Conservation (phyloP, 768 basidiomycete genomes). For the Hygrophorus russula region DNA sequence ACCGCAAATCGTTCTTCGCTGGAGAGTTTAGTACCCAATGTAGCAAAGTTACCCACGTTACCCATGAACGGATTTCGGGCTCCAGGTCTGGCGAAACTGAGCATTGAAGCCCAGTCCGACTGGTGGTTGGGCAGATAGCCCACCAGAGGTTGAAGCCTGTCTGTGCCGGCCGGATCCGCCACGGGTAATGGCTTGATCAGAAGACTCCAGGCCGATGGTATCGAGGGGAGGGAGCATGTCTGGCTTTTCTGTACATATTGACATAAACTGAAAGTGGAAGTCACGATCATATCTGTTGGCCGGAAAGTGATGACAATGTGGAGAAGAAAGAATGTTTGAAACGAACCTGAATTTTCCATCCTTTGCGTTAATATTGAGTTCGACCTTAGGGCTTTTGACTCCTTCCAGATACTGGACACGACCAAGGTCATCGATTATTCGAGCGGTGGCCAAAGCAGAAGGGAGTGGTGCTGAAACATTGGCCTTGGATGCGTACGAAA, state of each 20-base stretch:
- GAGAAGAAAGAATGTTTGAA: neutral
- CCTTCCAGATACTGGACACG: slow-evolving; percentile 75
- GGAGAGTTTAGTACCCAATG: slow-evolving; percentile 42
- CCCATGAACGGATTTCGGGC: slow-evolving; percentile 25
- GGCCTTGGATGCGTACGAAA: slow-evolving; percentile 39
- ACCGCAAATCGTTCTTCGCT: slow-evolving; percentile 61
- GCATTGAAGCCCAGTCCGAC: slow-evolving; percentile 27
- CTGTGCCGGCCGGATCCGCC: slow-evolving; percentile 57
- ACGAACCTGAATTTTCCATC: slow-evolving; percentile 81
- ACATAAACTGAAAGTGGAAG: slow-evolving; percentile 96
- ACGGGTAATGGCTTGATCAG: slow-evolving; percentile 49
- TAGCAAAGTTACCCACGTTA: slow-evolving; percentile 57
- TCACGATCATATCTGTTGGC: slow-evolving; percentile 81
- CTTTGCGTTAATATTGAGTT: slow-evolving; percentile 75
- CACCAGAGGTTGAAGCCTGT: slow-evolving; percentile 30
- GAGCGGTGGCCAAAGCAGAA: slow-evolving; percentile 70
- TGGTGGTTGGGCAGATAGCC: slow-evolving; percentile 27
- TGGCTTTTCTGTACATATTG: slow-evolving; percentile 89
- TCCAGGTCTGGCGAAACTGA: slow-evolving; percentile 34
- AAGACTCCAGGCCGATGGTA: slow-evolving; percentile 82
- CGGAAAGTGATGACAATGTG: neutral
- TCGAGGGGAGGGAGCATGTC: slow-evolving; percentile 82
- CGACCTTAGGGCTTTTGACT: slow-evolving; percentile 69
- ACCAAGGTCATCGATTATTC: slow-evolving; percentile 73
- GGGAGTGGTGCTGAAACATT: slow-evolving; percentile 35